Percentiles rank a stretch among this genome's conserved stretches.
phyloP scores from a whole-genome alignment of 1,284 basidiomycete genomes.

The Apiotrichum laibachii region DNA sequence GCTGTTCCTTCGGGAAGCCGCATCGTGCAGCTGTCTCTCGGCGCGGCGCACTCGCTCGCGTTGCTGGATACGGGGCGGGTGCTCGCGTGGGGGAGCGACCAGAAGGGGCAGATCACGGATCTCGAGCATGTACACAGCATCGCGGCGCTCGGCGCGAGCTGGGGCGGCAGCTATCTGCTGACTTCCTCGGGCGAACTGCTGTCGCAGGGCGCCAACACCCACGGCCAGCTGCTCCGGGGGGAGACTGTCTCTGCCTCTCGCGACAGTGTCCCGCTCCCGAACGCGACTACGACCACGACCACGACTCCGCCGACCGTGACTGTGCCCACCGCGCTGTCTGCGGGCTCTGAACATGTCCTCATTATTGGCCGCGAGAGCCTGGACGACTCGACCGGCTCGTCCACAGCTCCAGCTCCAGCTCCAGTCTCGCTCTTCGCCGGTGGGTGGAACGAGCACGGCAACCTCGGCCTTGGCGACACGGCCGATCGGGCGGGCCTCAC shows the following conservation, averaged over 20 bases:
- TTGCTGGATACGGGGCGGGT: slow-evolving; percentile 57
- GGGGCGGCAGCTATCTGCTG: slow-evolving; percentile 74
- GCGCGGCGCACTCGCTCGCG: slow-evolving; percentile 68
- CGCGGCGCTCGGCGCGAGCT: slow-evolving; percentile 62
- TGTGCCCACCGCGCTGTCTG: slow-evolving; percentile 49
- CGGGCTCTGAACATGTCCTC: slow-evolving; percentile 81
- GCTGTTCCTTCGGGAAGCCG: slow-evolving; percentile 11
- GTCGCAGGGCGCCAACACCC: slow-evolving; percentile 64
- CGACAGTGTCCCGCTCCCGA: too few relatives aligned
- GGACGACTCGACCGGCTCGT: too few relatives aligned
- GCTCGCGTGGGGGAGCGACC: slow-evolving; percentile 62
- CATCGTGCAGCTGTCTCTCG: slow-evolving; percentile 55
- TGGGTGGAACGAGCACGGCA: slow-evolving; percentile 97
- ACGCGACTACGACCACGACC: too few relatives aligned
- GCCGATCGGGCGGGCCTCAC: slow-evolving; percentile 56
- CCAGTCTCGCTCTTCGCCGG: slow-evolving; percentile 64
- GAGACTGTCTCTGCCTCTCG: too few relatives aligned
- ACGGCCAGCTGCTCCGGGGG: slow-evolving; percentile 62
- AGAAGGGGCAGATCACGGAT: slow-evolving; percentile 64
- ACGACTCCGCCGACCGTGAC: too few relatives aligned
- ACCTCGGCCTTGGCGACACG: slow-evolving; percentile 67
- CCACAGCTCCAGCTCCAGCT: not conserved
- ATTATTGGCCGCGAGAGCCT: slow-evolving; percentile 32
- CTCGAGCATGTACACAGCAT: slow-evolving; percentile 45
- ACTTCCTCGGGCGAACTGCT: slow-evolving; percentile 38